Conservation (phyloP, 768 basidiomycete species). For the Daedaleopsis nitida region DNA sequence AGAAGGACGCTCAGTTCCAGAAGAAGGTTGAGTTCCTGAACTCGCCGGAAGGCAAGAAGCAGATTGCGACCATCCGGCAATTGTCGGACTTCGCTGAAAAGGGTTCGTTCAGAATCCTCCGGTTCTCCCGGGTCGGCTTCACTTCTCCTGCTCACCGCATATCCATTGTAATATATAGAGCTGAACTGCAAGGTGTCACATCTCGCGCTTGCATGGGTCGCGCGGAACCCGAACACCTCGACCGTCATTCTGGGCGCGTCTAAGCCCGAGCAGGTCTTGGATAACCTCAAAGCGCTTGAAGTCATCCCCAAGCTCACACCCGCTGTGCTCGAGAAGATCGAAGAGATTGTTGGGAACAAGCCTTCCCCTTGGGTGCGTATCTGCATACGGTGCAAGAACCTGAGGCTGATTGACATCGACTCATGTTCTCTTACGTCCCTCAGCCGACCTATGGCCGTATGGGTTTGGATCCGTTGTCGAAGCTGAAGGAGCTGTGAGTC, state of each 20-base stretch:
- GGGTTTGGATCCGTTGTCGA: background rate
- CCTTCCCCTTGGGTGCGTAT: slow-evolving; percentile 42
- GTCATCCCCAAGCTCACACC: slow-evolving; percentile 75
- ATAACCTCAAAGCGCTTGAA: slow-evolving; percentile 73
- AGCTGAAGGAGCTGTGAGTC: background rate
- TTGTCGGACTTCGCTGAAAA: slow-evolving; percentile 65
- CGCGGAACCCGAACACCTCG: slow-evolving; percentile 60
- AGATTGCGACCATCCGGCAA: slow-evolving; percentile 70
- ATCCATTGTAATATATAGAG: slow-evolving; percentile 34
- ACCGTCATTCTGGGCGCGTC: slow-evolving; percentile 70
- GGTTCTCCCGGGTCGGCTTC: background rate
- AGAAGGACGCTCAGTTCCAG: slow-evolving; percentile 47
- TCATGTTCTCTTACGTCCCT: background rate
- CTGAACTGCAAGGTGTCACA: slow-evolving; percentile 59
- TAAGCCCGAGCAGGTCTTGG: slow-evolving; percentile 59
- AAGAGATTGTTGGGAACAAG: slow-evolving; percentile 60
- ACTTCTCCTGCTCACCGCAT: background rate
- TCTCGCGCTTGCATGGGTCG: slow-evolving; percentile 80
- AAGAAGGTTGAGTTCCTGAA: slow-evolving; percentile 52
- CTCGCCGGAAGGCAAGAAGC: slow-evolving; percentile 57
- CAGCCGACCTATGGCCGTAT: slow-evolving; percentile 10
- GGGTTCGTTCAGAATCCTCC: slow-evolving; percentile 29
- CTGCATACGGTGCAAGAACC: background rate
- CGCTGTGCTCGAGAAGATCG: slow-evolving; percentile 65
- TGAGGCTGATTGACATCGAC: background rate